Conservation (phyloP, 148 eudicot genomes). For the Amaranthus hypochondriacus region DNA sequence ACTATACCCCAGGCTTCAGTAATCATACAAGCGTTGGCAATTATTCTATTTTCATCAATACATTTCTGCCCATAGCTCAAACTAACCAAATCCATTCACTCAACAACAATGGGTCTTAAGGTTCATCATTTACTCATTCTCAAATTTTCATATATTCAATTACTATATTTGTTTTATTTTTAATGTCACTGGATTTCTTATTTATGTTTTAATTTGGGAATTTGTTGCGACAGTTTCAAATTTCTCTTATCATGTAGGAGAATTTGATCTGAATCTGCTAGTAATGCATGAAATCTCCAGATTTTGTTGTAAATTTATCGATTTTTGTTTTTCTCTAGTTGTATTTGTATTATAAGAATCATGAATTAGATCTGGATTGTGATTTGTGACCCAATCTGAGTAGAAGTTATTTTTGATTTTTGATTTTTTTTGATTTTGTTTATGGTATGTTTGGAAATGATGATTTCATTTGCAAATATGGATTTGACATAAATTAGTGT, state of each 20-base stretch:
- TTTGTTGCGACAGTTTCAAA: not conserved
- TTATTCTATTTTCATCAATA: not conserved
- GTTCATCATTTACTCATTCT: constrained; percentile 1
- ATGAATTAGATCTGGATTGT: not conserved
- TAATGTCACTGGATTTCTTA: not conserved
- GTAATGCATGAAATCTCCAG: not conserved
- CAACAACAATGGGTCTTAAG: constrained; percentile 21
- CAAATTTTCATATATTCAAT: not conserved
- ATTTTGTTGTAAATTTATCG: not conserved
- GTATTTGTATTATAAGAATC: too few relatives aligned
- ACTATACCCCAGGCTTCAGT: too few relatives aligned
- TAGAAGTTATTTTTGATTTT: too few relatives aligned
- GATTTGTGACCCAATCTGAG: not conserved
- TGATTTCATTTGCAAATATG: too few relatives aligned
- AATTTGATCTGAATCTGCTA: not conserved
- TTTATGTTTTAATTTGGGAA: not conserved
- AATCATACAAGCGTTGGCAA: not conserved
- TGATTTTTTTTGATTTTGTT: not conserved
- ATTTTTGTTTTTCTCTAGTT: too few relatives aligned
- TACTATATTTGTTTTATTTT: not conserved
- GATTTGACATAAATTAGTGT: too few relatives aligned
- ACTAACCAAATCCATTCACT: not conserved
- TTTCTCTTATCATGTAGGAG: not conserved
- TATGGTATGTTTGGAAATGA: not conserved
- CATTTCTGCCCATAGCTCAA: not conserved